Base-by-base conservation (phyloP, 495 filamentous ascomycete species). In the Annulohypoxylon stygium region DNA sequence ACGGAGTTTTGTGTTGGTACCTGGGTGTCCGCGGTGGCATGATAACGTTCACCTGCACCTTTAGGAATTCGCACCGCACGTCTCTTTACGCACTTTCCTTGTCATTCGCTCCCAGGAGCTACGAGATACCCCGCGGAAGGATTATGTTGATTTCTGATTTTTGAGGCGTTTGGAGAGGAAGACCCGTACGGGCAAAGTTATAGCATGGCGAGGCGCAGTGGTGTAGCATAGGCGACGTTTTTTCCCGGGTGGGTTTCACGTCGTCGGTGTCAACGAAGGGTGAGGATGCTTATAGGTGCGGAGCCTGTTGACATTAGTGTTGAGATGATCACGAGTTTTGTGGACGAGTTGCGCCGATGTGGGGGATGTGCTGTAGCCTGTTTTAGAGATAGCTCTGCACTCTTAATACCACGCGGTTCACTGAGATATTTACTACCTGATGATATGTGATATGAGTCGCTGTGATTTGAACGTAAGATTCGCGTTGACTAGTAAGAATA, bases 71-170 rank as follows among this genome's bases (percentile, higher is more conserved):
- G 43, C 16, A 47, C 7, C 16, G n/a, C 33, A 37, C 33, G 10
- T 57, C 36, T 57, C 33, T 57, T 57, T 36, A 18, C 16, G 53
- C 51, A 36, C 20, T 53, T 37, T 37, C 53, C 33, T 18, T 14
- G 11, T 12, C 36, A 16, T 3, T 16, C 30, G 53, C 30, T 37
- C 33, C 0, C 30, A 33, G 2, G 53, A 18, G 53, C 53, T 36
- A 16, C 16, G 33, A 57, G 53, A 57, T 57, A 57, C 53, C 53
- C 53, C 53, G 12, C 30, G 53, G 16, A 57, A n/a, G 30, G 14
- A 30, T 10, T n/a, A 39, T 11, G 36, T 39, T 39, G 30, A 39
- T 12, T 39, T 39, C 8, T 57, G 53, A 16, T 36, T n/a, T 57
- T 57, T 37, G 53, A 8, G 53, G 53, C 53, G 53, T 57, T 57